Conservation (phyloP, 768 basidiomycete genomes). For the Termitomyces sp. region DNA sequence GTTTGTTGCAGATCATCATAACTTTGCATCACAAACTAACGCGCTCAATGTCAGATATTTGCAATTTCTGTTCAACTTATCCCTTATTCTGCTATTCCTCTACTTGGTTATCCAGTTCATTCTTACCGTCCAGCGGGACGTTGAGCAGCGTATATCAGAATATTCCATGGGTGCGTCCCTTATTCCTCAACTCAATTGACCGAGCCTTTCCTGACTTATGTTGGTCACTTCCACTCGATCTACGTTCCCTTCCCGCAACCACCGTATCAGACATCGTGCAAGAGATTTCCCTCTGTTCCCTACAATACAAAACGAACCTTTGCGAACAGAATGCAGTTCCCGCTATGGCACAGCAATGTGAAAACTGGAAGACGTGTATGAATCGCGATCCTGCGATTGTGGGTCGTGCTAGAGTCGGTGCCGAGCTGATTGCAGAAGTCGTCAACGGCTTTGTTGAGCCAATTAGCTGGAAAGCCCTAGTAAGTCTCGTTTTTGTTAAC, state of each 20-base stretch:
- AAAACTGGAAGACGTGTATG: constrained; percentile 93
- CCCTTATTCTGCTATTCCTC: constrained; percentile 77
- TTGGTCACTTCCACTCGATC: neutral
- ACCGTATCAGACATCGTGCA: constrained; percentile 72
- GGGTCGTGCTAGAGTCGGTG: constrained; percentile 85
- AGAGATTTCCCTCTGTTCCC: constrained; percentile 85
- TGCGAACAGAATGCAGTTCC: constrained; percentile 78
- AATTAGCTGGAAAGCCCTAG: constrained; percentile 96
- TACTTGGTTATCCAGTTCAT: constrained; percentile 87
- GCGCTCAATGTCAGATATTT: constrained; percentile 62
- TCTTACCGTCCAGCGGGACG: constrained; percentile 85
- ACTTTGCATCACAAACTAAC: constrained; percentile 12
- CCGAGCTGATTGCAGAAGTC: constrained; percentile 94
- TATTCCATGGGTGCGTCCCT: constrained; percentile 75
- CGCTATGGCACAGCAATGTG: constrained; percentile 84
- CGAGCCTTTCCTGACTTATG: neutral
- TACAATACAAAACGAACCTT: constrained; percentile 77
- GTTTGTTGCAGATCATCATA: constrained; percentile 41
- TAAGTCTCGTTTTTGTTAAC: constrained; percentile 32
- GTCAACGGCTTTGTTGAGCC: constrained; percentile 96
- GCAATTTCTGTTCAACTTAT: constrained; percentile 92
- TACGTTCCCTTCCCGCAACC: neutral
- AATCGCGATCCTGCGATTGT: constrained; percentile 87
- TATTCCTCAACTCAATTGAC: neutral
- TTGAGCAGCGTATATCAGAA: constrained; percentile 81